Conservation (phyloP, 306 rosid species). For the Malus asiatica region DNA sequence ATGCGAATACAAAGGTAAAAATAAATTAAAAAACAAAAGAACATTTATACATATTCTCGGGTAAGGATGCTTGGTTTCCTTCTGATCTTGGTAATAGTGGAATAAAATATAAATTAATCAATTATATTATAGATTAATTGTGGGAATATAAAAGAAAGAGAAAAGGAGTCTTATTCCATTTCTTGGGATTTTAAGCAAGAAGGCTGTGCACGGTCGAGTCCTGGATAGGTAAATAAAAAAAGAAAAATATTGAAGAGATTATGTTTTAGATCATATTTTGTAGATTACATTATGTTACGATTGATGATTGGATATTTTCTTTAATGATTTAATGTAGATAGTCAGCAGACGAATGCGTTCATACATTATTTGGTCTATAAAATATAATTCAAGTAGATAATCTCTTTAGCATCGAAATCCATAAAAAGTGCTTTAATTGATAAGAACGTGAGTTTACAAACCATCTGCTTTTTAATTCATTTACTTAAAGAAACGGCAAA, state of each 20-base stretch:
- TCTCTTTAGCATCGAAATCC: no score
- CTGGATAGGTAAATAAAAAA: not conserved
- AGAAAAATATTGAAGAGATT: no score
- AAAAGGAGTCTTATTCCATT: not conserved
- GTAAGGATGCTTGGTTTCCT: constrained; percentile 56
- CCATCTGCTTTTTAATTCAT: not conserved
- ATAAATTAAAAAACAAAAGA: not conserved
- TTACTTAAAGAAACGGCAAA: not conserved
- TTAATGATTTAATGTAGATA: no score
- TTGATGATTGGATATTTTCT: no score
- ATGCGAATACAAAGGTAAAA: constrained; percentile 44
- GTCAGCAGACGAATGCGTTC: no score
- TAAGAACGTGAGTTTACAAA: not conserved
- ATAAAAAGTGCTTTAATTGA: not conserved
- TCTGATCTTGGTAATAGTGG: constrained; percentile 35
- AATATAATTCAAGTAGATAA: no score
- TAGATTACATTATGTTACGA: no score
- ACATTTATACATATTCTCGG: constrained; percentile 18
- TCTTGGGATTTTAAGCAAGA: constrained; percentile 32
- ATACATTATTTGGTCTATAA: no score
- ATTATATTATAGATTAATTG: not conserved
- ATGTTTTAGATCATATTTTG: no score
- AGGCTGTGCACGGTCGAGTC: not conserved
- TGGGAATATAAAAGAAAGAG: constrained; percentile 20
- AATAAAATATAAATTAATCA: not conserved